phyloP scores from a whole-genome alignment of 1,284 basidiomycete genomes.

The Trichosporon faecale region DNA sequence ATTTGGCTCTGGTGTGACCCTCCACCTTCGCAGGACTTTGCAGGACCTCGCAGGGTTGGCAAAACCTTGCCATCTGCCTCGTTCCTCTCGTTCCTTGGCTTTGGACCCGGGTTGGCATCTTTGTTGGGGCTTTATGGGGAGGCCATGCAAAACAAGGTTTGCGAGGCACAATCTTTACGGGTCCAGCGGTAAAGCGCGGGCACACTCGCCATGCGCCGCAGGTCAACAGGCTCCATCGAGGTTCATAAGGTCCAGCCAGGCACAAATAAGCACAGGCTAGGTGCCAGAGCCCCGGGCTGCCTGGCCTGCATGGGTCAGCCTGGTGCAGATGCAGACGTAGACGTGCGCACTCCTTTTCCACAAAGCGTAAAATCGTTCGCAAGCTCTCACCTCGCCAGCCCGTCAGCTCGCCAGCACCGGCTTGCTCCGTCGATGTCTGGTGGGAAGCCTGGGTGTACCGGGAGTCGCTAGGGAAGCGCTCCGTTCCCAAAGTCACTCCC shows the following conservation, averaged over 20 bases:
- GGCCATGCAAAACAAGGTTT: neutral
- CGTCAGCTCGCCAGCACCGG: no score
- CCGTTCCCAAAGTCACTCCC: neutral
- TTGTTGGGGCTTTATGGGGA: neutral
- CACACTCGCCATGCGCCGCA: neutral
- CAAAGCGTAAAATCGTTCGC: neutral
- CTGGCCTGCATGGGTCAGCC: no score
- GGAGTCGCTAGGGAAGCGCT: neutral
- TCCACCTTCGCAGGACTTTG: no score
- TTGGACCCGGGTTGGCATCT: neutral
- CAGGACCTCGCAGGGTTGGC: neutral
- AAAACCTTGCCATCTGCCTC: neutral
- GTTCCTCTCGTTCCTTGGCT: neutral
- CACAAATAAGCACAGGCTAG: neutral
- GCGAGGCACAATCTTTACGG: neutral
- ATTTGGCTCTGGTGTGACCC: constrained; percentile 2
- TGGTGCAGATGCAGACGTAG: neutral
- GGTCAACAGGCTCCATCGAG: no score
- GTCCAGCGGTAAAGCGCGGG: neutral
- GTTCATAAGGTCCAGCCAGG: no score
- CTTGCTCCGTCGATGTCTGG: no score
- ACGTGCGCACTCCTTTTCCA: neutral
- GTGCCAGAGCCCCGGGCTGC: neutral
- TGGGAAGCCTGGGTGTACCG: no score
- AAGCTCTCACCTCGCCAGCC: neutral